These are phyloP conservation scores for Scutellaria barbata DNA, from an alignment of 257 asterid genomes.

Conservation along the genomic window DNA sequence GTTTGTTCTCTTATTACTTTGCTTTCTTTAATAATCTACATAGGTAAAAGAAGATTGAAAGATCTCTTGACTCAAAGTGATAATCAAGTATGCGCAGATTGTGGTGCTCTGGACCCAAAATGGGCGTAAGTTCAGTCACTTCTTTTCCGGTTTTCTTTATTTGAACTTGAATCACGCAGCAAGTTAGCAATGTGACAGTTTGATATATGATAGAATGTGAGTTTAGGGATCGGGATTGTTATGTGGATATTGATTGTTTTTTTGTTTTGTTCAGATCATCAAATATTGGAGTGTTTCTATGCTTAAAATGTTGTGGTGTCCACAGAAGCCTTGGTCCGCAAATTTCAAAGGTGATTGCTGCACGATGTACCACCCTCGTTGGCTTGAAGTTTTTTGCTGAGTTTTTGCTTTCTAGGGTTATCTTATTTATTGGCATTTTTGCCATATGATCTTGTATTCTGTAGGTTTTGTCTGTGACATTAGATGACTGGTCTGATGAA, in stretches of 20 bases:
- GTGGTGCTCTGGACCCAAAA: conserved; percentile 93
- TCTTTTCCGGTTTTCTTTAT: background rate
- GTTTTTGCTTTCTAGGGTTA: background rate
- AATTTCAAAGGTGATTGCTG: conserved; percentile 70
- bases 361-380: too few relatives aligned
- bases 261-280: conserved; percentile 65
- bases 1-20: background rate
- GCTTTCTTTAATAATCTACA: conserved; percentile 18
- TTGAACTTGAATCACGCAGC: background rate
- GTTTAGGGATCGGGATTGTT: background rate
- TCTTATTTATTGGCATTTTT: background rate
- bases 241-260: background rate
- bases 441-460: conserved; percentile 24
- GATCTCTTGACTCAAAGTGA: conserved; percentile 73
- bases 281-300: conserved; percentile 90
- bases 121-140: conserved; percentile 88
- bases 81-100: conserved; percentile 92
- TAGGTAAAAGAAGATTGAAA: conserved; percentile 90
- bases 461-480: conserved; percentile 95
- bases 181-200: background rate
- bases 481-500: conserved; percentile 96
- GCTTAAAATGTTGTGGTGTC: conserved; percentile 90
- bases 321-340: conserved; percentile 92
- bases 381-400: background rate
- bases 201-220: background rate